Evolutionary conservation across 495 filamentous ascomycete genomes (phyloP), one percentile per base, ranked within the genome.

Genomic region (Penicillium antarcticum): DNA sequence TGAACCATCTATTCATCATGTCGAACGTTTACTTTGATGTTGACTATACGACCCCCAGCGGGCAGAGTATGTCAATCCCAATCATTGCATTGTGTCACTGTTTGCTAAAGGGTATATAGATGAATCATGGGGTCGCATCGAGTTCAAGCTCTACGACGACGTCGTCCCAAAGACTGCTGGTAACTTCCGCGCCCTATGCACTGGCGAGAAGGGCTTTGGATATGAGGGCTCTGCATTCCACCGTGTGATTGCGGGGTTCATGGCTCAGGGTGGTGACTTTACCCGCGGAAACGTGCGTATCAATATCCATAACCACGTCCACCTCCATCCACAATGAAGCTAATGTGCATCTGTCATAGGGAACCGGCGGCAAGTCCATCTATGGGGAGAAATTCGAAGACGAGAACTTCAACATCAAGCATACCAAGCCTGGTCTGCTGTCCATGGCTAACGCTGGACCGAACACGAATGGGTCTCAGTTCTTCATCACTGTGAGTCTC

Each of bases 381-480:
- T 95, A 92, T 57, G 91, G 91, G 50, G 84, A 84, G 51, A 95
- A 92, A 71, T 96, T 95, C 52, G 82, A 82, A 44, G 91, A 96
- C 60, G 91, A 96, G 76, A 92, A 91, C 69, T 95, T 96, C 65
- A 62, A 79, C 14, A 65, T 81, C 47, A 86, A 86, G 74, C 91
- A 96, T 61, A 81, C 86, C 41, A 81, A 81, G 52, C 87, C 91
- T 1, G 92, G 92, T 72, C 70, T 95, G 47, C 73, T 96, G 38
- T 88, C 84, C 53, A 96, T 96, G 91, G 91, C 91, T 23, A 95
- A 96, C 60, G 87, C 91, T 52, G 91, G 90, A 34, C 87, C 88
- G 5, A 64, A 69, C 50, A 53, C 87, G 63, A 96, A 95, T 60
- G 91, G 91, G 46, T 88, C 83, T 24, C 91, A 95, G 62, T 96